Conservation (phyloP, 1,139 yeast species). For the Suhomyces maxii region DNA sequence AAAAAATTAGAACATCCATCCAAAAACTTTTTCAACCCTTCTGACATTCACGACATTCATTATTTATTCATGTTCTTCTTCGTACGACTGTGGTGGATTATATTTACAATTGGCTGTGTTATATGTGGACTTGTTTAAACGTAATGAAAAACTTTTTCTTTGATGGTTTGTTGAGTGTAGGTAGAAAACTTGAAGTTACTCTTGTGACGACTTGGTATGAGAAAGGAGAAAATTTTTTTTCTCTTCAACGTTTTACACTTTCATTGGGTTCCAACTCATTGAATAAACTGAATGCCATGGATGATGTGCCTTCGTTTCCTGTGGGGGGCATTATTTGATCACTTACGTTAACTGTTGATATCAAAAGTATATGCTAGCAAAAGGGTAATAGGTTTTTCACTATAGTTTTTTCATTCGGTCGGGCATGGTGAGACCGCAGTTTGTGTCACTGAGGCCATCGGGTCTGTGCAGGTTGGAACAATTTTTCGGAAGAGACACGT, state of each 20-base stretch:
- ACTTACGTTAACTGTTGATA: conserved; percentile 19
- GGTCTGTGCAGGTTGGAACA: conserved; percentile 12
- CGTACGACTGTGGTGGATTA: too few relatives aligned
- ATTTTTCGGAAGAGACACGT: conserved; percentile 1
- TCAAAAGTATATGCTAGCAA: conserved; percentile 15
- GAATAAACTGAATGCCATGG: not conserved
- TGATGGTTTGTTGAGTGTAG: not conserved
- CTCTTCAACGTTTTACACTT: not conserved
- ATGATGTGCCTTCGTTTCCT: not conserved
- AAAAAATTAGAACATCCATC: not conserved
- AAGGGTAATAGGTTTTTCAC: conserved; percentile 12
- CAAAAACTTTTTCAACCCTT: too few relatives aligned
- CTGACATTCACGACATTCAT: too few relatives aligned
- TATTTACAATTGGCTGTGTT: not conserved
- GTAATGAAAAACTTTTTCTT: too few relatives aligned
- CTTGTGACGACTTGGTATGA: too few relatives aligned
- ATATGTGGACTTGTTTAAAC: not conserved
- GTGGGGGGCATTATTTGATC: not conserved
- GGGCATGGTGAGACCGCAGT: conserved; percentile 9
- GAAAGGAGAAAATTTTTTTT: too few relatives aligned
- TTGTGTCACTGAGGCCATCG: conserved; percentile 12
- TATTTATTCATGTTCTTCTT: too few relatives aligned
- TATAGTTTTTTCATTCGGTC: conserved; percentile 12
- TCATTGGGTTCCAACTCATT: not conserved
- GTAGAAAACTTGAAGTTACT: not conserved